These are phyloP conservation scores for Metschnikowia noctiluminum DNA, from an alignment of 805 yeast species.

Conservation along the genomic window DNA sequence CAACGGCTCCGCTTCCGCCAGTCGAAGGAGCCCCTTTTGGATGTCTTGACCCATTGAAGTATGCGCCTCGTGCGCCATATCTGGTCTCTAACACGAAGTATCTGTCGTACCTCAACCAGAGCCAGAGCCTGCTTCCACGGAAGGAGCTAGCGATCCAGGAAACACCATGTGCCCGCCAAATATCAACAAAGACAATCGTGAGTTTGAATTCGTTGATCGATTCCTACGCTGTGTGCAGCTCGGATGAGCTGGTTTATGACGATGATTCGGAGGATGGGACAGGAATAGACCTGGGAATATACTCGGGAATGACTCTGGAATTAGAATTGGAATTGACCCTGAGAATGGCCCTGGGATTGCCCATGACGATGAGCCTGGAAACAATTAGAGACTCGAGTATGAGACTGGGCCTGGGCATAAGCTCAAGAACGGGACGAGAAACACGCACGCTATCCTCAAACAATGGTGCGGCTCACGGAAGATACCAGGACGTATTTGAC, in stretches of 20 bases:
- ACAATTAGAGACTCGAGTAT: too few species aligned
- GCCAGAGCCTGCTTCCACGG: conserved; percentile 1
- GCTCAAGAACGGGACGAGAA: too few species aligned
- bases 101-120: conserved; percentile 15
- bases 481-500: conserved; percentile 1
- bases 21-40: neutral
- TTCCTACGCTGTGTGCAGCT: conserved; percentile 11
- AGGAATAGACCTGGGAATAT: too few species aligned
- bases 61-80: conserved; percentile 1
- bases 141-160: neutral
- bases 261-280: neutral
- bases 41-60: neutral
- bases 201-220: conserved; percentile 13
- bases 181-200: conserved; percentile 1
- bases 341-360: too few species aligned
- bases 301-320: too few species aligned
- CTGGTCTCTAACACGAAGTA: conserved; percentile 12
- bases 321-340: too few species aligned
- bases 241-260: conserved; percentile 9
- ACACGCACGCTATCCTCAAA: too few species aligned
- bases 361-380: too few species aligned
- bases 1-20: conserved; percentile 15
- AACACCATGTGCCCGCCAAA: neutral
- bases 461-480: too few species aligned
- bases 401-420: too few species aligned